A percentile compares a stretch with the other conserved stretches of the same genome.
Evolutionary conservation across 352 stramenopile species (phyloP).

Genomic region (Phytophthora europaea): DNA sequence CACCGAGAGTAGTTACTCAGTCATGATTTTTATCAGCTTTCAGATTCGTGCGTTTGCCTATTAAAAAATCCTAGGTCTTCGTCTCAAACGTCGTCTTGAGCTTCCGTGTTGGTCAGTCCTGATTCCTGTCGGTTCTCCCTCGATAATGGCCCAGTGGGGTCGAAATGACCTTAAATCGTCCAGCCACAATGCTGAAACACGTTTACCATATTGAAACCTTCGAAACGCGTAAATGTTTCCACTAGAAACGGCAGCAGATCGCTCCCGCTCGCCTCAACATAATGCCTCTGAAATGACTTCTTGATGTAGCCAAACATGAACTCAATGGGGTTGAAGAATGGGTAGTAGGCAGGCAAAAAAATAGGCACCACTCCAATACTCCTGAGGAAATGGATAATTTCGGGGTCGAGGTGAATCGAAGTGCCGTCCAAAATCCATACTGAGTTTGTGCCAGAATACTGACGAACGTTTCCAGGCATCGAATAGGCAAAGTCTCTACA

Average conservation of each 20-base stretch:
- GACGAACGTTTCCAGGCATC: slow-evolving; percentile 5
- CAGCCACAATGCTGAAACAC: slow-evolving; percentile 5
- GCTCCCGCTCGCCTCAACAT: not conserved
- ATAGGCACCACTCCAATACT: slow-evolving; percentile 9
- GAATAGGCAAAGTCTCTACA: slow-evolving; percentile 33
- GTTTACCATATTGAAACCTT: slow-evolving; percentile 2
- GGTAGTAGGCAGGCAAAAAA: slow-evolving; percentile 43
- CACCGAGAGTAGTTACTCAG: slow-evolving; percentile 2
- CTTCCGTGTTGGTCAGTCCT: not conserved
- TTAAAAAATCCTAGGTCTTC: not conserved
- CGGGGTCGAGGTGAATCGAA: slow-evolving; percentile 35
- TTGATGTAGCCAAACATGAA: slow-evolving; percentile 44
- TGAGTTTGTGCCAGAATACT: slow-evolving; percentile 36
- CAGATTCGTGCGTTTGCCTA: not conserved
- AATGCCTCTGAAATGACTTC: slow-evolving; percentile 11
- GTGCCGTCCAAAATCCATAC: slow-evolving; percentile 48
- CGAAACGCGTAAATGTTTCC: slow-evolving; percentile 5
- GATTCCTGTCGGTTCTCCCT: not conserved
- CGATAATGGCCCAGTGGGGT: not conserved
- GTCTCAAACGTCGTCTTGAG: not conserved
- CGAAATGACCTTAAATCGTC: slow-evolving; percentile 3
- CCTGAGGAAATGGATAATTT: slow-evolving; percentile 40
- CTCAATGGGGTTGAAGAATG: slow-evolving; percentile 51
- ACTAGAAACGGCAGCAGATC: slow-evolving; percentile 7
- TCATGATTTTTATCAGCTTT: not conserved